Percentiles rank a stretch among this genome's conserved stretches.
Evolutionary conservation across 306 rosid genomes (phyloP).

Genomic region (Mimosa bimucronata): DNA sequence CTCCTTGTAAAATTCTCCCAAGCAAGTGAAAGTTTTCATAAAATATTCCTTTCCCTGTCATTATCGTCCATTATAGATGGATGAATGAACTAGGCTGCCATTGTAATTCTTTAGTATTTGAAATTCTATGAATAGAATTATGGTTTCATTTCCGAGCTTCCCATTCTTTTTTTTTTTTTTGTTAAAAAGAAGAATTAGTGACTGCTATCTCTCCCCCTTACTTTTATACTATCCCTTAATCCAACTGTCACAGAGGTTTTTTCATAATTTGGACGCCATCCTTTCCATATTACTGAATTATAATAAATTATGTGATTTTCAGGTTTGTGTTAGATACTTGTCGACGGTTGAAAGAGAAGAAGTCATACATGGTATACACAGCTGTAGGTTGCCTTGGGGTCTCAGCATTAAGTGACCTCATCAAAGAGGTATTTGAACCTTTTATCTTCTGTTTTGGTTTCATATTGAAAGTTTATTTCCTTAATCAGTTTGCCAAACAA

Average conservation of each 20-base stretch:
- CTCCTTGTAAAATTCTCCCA: not conserved
- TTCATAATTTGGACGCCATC: conserved; percentile 5
- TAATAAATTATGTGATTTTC: conserved; percentile 33
- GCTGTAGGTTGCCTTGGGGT: conserved; percentile 91
- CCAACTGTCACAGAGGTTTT: conserved; percentile 3
- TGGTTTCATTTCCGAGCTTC: not conserved
- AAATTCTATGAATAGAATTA: not conserved
- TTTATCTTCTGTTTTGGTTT: conserved; percentile 2
- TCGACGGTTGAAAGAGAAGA: conserved; percentile 72
- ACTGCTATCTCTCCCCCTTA: not conserved
- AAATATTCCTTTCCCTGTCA: not conserved
- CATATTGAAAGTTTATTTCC: conserved; percentile 9
- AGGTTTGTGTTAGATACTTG: conserved; percentile 85
- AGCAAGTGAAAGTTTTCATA: not conserved
- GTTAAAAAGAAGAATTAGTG: conserved; percentile 6
- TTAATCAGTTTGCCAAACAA: conserved; percentile 12
- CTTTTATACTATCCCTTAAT: not conserved
- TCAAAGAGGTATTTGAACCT: conserved; percentile 73
- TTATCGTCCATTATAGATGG: not conserved
- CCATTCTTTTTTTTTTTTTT: not conserved
- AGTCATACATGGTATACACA: conserved; percentile 84
- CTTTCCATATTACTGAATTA: conserved; percentile 8
- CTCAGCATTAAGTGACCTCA: conserved; percentile 67
- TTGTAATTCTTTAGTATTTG: not conserved
- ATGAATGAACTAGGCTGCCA: not conserved